Evolutionary conservation across 129 eudicot species (phyloP), one percentile per base, ranked within the genome.

Genomic region (Kitagawia praeruptora): DNA sequence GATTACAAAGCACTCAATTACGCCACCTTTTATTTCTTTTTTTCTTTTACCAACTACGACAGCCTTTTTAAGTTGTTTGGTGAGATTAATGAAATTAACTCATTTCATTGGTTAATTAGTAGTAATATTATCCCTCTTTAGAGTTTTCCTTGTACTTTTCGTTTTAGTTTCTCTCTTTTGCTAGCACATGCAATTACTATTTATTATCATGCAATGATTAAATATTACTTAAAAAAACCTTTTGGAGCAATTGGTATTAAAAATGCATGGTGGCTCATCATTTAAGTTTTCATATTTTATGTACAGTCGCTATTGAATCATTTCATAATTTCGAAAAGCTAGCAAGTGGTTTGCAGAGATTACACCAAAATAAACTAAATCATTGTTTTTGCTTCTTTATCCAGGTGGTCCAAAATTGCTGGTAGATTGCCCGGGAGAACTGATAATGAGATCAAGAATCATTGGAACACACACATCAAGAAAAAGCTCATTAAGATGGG

Each of bases 401-500:
- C 4, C 77, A 95, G 98, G 89, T 92, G 97, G 97, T 92, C 97
- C 25, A 90, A 92, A 83, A 92, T 92, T 67, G 97, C 97, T 27
- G 85, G 93, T 51, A 82, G 85, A 49, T 79, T 92, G 80, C 96
- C 97, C 0, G 97, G 97, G 80, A 83, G 98, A 44, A 93, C 98
- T 14, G 96, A 93, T 47, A 93, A 93, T 69, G 98, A 93, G 84
- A 89, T 89, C 2, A 92, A 89, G 78, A 92, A 89, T 79, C 95
- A 89, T 27, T 92, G 97, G 95, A 92, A 92, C 82, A 92, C 97
- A n/a, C 96, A 90, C 74, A 85, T 90, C 81, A 92, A 92, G 82
- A 92, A 92, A 45, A 92, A 92, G 42, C 97, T 92, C 70, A n/a
- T 90, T 10, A 92, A 87, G 71, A 84, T 85, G 91, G 97, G 97